phyloP scores from a whole-genome alignment of 2,329 filamentous ascomycete species.

The Zymoseptoria passerinii region DNA sequence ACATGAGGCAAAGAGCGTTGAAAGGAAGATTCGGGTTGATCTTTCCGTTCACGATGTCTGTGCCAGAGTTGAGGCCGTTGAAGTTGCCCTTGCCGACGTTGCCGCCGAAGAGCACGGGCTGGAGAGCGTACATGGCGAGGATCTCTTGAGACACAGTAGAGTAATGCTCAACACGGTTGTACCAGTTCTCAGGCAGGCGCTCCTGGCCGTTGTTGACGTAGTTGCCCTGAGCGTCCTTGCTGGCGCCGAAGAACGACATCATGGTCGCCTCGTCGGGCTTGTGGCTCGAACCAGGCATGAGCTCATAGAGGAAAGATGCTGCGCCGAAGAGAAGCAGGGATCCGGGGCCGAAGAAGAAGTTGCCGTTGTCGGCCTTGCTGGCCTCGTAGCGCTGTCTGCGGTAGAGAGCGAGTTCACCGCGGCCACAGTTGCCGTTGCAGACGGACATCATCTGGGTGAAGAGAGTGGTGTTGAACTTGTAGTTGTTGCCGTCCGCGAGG shows the following conservation, averaged over 20 bases:
- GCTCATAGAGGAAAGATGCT: conserved; percentile 36
- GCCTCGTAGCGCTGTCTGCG: conserved; percentile 34
- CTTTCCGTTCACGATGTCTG: conserved; percentile 32
- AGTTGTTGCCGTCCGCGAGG: conserved; percentile 27
- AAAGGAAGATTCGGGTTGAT: conserved; percentile 22
- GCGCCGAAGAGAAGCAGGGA: conserved; percentile 33
- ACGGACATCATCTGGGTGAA: conserved; percentile 31
- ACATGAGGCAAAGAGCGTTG: conserved; percentile 33
- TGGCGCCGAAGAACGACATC: conserved; percentile 5
- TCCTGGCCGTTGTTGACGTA: conserved; percentile 13
- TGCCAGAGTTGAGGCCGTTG: conserved; percentile 29
- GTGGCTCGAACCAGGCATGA: conserved; percentile 29
- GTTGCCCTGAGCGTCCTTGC: conserved; percentile 2
- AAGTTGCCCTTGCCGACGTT: conserved; percentile 12
- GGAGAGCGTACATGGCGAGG: background rate
- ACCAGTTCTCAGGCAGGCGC: conserved; percentile 5
- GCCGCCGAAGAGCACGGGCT: background rate
- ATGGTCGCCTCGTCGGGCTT: conserved; percentile 28
- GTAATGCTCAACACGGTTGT: conserved; percentile 1
- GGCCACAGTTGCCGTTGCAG: conserved; percentile 31
- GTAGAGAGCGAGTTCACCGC: conserved; percentile 23
- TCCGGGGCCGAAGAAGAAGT: conserved; percentile 37
- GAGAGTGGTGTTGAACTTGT: conserved; percentile 31
- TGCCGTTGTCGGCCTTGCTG: conserved; percentile 30
- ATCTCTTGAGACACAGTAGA: background rate